phyloP scores from a whole-genome alignment of 1,284 basidiomycete genomes.

The Phellinidium pouzarii region DNA sequence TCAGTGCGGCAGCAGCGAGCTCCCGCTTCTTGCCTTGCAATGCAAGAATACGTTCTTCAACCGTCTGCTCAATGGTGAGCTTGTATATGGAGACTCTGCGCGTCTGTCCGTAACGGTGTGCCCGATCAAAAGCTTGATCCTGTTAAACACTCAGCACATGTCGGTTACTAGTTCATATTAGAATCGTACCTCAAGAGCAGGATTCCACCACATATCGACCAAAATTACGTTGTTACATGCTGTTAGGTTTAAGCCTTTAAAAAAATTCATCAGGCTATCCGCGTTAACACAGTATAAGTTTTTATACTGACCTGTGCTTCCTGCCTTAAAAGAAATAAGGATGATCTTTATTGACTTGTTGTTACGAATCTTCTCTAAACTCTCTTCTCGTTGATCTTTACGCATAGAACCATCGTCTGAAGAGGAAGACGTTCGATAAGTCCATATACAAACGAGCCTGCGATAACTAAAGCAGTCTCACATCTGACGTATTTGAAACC shows the following conservation, averaged over 20 bases:
- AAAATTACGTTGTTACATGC: slow-evolving; percentile 93
- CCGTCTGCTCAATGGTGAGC: slow-evolving; percentile 81
- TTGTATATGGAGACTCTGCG: slow-evolving; percentile 90
- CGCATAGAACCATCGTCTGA: slow-evolving; percentile 85
- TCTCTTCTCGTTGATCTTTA: slow-evolving; percentile 67
- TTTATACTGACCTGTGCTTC: slow-evolving; percentile 64
- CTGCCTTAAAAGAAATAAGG: slow-evolving; percentile 95
- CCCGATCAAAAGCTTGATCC: slow-evolving; percentile 93
- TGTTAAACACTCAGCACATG: slow-evolving; percentile 22
- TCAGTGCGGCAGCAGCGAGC: slow-evolving; percentile 78
- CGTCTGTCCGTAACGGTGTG: slow-evolving; percentile 84
- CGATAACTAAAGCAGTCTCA: slow-evolving; percentile 44
- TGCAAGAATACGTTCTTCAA: slow-evolving; percentile 83
- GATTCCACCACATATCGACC: slow-evolving; percentile 95
- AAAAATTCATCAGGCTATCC: slow-evolving; percentile 6
- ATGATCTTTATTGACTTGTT: slow-evolving; percentile 63
- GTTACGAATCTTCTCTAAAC: slow-evolving; percentile 68
- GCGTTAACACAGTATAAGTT: slow-evolving; percentile 5
- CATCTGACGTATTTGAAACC: slow-evolving; percentile 78
- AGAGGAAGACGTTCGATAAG: no score
- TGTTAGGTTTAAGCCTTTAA: slow-evolving; percentile 82
- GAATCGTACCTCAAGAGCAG: slow-evolving; percentile 61
- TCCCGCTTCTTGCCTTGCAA: slow-evolving; percentile 86
- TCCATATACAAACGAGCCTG: no score
- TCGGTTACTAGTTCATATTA: slow-evolving; percentile 8